These are phyloP conservation scores for Fusarium musae DNA, from an alignment of 2,329 filamentous ascomycete genomes.

Conservation along the genomic window DNA sequence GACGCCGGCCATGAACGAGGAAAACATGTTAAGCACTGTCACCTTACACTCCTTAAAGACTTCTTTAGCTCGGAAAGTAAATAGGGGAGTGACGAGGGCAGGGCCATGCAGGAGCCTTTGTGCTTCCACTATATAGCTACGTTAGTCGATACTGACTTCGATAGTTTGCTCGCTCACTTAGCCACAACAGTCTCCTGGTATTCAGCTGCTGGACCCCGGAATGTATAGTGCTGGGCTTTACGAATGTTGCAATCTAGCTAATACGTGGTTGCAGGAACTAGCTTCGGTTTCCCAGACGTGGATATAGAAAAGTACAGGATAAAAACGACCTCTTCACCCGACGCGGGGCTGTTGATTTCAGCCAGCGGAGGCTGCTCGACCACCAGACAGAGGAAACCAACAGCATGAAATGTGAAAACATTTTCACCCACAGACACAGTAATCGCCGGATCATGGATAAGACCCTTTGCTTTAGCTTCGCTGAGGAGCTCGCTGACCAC, in stretches of 20 bases:
- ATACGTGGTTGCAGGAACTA: neutral
- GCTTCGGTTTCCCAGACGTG: neutral
- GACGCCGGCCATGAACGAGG: neutral
- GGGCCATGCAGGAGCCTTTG: neutral
- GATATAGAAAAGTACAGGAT: neutral
- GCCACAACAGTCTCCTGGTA: neutral
- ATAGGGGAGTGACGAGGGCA: neutral
- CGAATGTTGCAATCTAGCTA: neutral
- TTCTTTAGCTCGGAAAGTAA: neutral
- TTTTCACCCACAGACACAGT: neutral
- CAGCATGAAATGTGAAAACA: neutral
- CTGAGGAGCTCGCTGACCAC: neutral
- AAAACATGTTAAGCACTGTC: neutral
- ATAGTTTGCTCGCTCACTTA: neutral
- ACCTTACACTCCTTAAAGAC: fast-evolving
- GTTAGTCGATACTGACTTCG: neutral
- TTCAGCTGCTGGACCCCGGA: neutral
- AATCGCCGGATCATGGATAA: neutral
- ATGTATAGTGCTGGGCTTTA: neutral
- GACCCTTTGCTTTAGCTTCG: neutral
- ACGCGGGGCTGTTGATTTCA: neutral
- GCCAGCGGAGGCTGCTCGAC: fast-evolving
- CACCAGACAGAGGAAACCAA: neutral
- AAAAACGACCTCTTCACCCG: neutral
- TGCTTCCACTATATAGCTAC: neutral